Base-by-base conservation (phyloP, 164 flowering plant genomes). In the Nymphaea colorata region DNA sequence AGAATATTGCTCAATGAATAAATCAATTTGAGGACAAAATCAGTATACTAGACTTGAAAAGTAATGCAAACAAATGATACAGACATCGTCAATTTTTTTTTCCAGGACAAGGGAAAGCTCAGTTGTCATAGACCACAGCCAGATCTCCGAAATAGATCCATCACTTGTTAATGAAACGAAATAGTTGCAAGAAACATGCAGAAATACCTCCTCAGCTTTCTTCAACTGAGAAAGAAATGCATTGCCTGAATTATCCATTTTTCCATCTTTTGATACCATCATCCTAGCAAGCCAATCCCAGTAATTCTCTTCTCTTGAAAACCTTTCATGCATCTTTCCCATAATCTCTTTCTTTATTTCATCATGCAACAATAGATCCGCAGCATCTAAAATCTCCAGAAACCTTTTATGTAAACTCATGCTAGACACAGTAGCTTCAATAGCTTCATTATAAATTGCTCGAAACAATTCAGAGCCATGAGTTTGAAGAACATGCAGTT, bases 231-330 rank as follows among this genome's bases (percentile, higher is more conserved):
- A 55, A 59, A 60, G 70, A 18, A 61, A 44, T 4, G 61, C 64
- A 43, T 72, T 77, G 47, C 65, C 70, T 63, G 64, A 68, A 36
- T 59, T 66, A 17, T 75, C 76, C 18, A 70, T 74, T 42, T 44
- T 41, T 69, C 43, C 77, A 45, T 62, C 45, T 64, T 66, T 72
- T 66, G 8, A 25, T 44, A 77, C 41, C 78, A 82, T 80, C 74
- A 63, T 77, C 72, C 85, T 87, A 11, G 96, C 98, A 64, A 86
- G 86, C 98, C 99, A 94, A 69, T 91, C 92, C 97, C 99, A 91
- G 67, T 85, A 94, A 55, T 81, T 80, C 8, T 93, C 87, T 3
- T 87, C 86, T 57, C 68, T 68, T 16, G 83, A 82, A 75, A 94
- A 91, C 68, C 87, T 93, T 71, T 84, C 81, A 72, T 76, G 84